Base-by-base conservation (phyloP, 352 stramenopile genomes). In the Pythium diclinum region DNA sequence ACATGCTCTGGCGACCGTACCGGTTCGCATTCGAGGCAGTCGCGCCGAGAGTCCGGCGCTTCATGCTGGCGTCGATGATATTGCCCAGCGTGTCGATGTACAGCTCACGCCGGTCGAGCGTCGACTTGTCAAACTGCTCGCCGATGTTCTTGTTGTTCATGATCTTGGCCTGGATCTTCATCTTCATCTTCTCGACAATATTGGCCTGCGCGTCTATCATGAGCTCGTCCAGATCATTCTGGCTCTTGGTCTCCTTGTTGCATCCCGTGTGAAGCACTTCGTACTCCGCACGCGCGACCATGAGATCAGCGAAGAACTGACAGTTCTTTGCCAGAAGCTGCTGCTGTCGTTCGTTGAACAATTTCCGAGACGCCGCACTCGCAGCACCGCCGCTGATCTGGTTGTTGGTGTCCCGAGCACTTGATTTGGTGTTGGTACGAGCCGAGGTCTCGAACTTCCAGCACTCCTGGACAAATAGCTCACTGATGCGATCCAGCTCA, bases 101-200 rank as follows among this genome's bases (percentile, higher is more conserved):
- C 0, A 94, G 70, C 63, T 94, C 85, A 3, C 85, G 82, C 10
- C 85, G 71, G 34, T 94, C 84, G 9, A 94, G 72, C 14, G 79
- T 75, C 42, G 80, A 86, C 66, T 90, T 91, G 68, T 94, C 85
- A 56, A 94, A 94, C 64, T 94, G 85, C 60, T 94, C 85, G 53
- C 85, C 85, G 34, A 89, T 92, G 69, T 94, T 92, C 65, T 94
- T 94, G 77, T 94, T 94, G 63, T 94, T 90, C 78, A 90, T 90
- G 75, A 94, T 88, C 78, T 94, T 94, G 49, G 81, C 88, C 61
- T 85, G 73, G 42, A 94, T 81, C 48, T 92, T 91, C 1, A 78
- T 65, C 30, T 86, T 76, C 42, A 94, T 68, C 67, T 92, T 92
- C 36, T 94, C 85, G 28, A 90, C 68, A 38, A 94, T 82, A 14